Conservation (phyloP, 257 asterid species). For the Nicotiana tabacum region DNA sequence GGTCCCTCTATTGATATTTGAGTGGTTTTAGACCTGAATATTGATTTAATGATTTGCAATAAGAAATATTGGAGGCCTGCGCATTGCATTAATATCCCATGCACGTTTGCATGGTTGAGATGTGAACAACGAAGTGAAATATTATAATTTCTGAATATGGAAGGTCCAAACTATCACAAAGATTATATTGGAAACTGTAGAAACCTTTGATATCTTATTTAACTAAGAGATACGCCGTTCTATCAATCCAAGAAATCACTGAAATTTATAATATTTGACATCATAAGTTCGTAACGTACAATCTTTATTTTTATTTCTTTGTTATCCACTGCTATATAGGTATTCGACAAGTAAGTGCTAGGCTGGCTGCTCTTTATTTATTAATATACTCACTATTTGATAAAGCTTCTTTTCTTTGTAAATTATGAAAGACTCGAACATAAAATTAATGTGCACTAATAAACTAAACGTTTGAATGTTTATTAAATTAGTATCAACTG, state of each 20-base stretch:
- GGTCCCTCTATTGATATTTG: neutral
- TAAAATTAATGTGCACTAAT: neutral
- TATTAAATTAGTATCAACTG: neutral
- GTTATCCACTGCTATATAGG: neutral
- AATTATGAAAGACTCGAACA: neutral
- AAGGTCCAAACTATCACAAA: constrained; percentile 26
- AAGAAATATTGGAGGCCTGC: neutral
- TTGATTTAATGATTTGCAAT: neutral
- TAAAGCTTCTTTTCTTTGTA: neutral
- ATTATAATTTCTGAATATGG: constrained; percentile 16
- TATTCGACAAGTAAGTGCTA: neutral
- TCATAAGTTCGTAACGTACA: constrained; percentile 5
- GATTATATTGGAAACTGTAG: constrained; percentile 47
- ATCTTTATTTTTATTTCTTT: neutral
- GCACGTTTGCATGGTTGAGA: constrained; percentile 16
- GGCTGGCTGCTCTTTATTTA: neutral
- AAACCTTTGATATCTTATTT: neutral
- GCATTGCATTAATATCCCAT: constrained; percentile 4
- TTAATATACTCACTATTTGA: neutral
- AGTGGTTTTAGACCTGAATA: no score
- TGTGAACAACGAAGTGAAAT: neutral
- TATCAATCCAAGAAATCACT: constrained; percentile 49
- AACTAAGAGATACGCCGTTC: constrained; percentile 21
- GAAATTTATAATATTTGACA: constrained; percentile 41
- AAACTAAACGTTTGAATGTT: neutral